Base-by-base conservation (phyloP, 805 yeast genomes). In the Starmerella apis region DNA sequence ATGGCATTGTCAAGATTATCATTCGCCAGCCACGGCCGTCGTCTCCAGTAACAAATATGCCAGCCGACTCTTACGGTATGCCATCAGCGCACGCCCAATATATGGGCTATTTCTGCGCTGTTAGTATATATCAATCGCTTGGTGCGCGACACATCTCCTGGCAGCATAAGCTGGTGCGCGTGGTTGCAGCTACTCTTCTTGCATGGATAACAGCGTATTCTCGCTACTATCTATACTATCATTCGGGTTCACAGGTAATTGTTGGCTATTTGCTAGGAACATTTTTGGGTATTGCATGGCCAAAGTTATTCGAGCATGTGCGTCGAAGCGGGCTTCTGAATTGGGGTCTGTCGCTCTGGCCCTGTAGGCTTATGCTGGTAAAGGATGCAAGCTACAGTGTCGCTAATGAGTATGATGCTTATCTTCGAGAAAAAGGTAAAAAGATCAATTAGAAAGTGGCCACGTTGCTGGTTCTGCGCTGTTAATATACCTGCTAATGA, bases 1-100 rank as follows among this genome's bases (percentile, higher is more conserved):
- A 90, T 65, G 78, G 81, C 51, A 56, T 82, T 1, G 66, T 84
- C 36, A 90, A 90, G 63, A 70, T 71, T 19, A 33, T 76, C 1
- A 65, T 86, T 35, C 77, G 75, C 56, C 84, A 83, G 61, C 81
- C 85, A 20, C 72, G 98, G 54, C 98, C 98, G 0, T 30, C 46
- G 10, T 47, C 56, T 5, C 63, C 63, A 3, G 61, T 60, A 10
- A 33, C 44, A 3, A 60, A 60, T 23, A 57, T 60, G 60, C 62
- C 63, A n/a, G 65, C 62, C 2, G 62, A 83, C 55, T 80, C 83
- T 0, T 87, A 81, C 63, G 98, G 98, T 0, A 90, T 90, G 96
- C 98, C 98, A 0, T 80, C 88, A 47, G 96, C 98, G 1, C 98
- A 90, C 66, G 79, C 95, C 0, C 98, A 90, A 67, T 92, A 88